phyloP scores from a whole-genome alignment of 2,329 filamentous ascomycete species.

The Arthrobotrys pseudoclavata region DNA sequence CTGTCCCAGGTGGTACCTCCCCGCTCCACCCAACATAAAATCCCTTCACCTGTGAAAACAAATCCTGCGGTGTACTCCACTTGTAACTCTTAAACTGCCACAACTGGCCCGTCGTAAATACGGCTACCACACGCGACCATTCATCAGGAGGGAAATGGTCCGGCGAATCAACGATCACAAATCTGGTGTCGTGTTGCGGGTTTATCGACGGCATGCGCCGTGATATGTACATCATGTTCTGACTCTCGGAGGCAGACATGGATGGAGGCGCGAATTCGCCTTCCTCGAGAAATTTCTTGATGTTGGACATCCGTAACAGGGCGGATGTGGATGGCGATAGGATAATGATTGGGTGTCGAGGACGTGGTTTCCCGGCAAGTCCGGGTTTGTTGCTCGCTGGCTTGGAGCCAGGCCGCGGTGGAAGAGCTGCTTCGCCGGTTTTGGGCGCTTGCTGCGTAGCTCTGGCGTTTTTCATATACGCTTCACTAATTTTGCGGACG shows the following conservation, averaged over 20 bases:
- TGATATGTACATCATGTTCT: conserved; percentile 83
- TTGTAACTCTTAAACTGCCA: conserved; percentile 99
- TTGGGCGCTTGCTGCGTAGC: conserved; percentile 64
- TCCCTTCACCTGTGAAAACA: conserved; percentile 89
- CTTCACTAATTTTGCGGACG: conserved; percentile 85
- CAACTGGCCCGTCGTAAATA: conserved; percentile 96
- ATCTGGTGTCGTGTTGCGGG: conserved; percentile 80
- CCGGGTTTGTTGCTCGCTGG: conserved; percentile 64
- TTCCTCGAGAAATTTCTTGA: conserved; percentile 90
- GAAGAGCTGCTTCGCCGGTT: conserved; percentile 62
- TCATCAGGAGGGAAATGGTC: conserved; percentile 98
- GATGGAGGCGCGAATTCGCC: conserved; percentile 81
- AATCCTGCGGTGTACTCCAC: conserved; percentile 87
- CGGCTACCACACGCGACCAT: conserved; percentile 93
- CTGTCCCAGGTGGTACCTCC: conserved; percentile 81
- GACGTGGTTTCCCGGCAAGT: conserved; percentile 71
- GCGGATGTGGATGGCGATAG: conserved; percentile 96
- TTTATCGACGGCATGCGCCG: conserved; percentile 81
- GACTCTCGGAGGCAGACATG: conserved; percentile 74
- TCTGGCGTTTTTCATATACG: conserved; percentile 76
- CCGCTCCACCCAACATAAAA: conserved; percentile 93
- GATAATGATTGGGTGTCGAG: conserved; percentile 82
- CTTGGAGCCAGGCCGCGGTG: conserved; percentile 64
- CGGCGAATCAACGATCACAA: conserved; percentile 93
- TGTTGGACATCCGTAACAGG: conserved; percentile 93